These are phyloP conservation scores for Suillus alpinus DNA, from an alignment of 768 basidiomycete species.

Conservation along the genomic window DNA sequence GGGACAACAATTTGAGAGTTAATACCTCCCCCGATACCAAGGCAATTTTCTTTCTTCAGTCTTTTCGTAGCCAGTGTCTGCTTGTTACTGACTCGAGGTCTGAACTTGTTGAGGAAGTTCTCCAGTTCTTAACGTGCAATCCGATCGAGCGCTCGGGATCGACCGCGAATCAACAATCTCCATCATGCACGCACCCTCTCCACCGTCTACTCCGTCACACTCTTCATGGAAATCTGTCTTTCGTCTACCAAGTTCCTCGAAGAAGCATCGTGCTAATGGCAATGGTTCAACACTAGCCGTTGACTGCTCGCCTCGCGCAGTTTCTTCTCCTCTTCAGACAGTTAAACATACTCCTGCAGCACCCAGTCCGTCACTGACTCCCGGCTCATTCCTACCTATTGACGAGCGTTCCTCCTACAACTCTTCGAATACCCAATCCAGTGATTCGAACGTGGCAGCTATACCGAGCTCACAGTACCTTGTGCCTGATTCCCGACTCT, in stretches of 20 bases:
- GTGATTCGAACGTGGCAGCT: conserved; percentile 54
- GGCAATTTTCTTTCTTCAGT: conserved; percentile 7
- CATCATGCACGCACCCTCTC: conserved; percentile 25
- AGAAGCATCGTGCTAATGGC: conserved; percentile 42
- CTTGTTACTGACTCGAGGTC: not conserved
- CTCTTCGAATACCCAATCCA: conserved; percentile 74
- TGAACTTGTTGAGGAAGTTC: not conserved
- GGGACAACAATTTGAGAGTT: conserved; percentile 11
- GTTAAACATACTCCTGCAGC: conserved; percentile 31
- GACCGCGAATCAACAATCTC: conserved; percentile 14
- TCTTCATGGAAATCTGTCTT: conserved; percentile 71
- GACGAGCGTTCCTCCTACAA: conserved; percentile 75
- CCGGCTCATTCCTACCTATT: conserved; percentile 48
- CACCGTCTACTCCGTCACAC: conserved; percentile 24
- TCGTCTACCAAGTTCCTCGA: conserved; percentile 65
- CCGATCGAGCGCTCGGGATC: conserved; percentile 26
- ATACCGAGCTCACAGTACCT: conserved; percentile 28
- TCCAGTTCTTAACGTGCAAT: not conserved
- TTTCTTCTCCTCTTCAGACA: conserved; percentile 28
- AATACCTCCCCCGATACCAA: conserved; percentile 3
- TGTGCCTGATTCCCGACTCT: conserved; percentile 24
- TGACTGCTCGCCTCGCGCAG: conserved; percentile 39
- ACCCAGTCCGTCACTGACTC: conserved; percentile 50
- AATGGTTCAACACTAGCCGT: conserved; percentile 45
- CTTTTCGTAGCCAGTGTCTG: not conserved